phyloP scores from a whole-genome alignment of 768 basidiomycete genomes.

The Podaxis sp. region DNA sequence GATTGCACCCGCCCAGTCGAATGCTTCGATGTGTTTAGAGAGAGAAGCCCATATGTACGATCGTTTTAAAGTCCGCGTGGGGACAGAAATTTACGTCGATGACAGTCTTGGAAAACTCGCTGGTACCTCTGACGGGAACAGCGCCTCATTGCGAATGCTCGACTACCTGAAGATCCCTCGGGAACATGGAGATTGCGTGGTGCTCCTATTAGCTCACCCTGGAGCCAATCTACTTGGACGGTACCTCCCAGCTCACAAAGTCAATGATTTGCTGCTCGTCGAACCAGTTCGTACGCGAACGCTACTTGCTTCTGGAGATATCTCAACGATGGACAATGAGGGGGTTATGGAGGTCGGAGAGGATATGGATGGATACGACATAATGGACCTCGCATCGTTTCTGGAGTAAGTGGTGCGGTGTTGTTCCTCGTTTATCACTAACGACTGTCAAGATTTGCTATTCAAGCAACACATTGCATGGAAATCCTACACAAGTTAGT shows the following conservation, averaged over 20 bases:
- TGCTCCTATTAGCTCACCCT: slow-evolving; percentile 70
- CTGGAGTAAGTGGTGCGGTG: slow-evolving; percentile 50
- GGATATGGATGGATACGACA: slow-evolving; percentile 59
- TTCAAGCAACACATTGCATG: slow-evolving; percentile 72
- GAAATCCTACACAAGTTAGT: slow-evolving; percentile 62
- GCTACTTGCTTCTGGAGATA: slow-evolving; percentile 39
- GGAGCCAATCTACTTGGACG: slow-evolving; percentile 67
- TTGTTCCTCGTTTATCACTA: not conserved
- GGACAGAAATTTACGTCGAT: not conserved
- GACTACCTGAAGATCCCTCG: slow-evolving; percentile 70
- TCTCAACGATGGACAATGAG: slow-evolving; percentile 44
- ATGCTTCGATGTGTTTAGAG: slow-evolving; percentile 71
- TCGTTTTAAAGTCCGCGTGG: not conserved
- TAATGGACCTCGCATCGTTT: slow-evolving; percentile 78
- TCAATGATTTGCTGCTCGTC: slow-evolving; percentile 66
- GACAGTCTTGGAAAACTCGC: slow-evolving; percentile 52
- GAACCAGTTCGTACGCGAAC: slow-evolving; percentile 47
- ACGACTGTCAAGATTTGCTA: slow-evolving; percentile 54
- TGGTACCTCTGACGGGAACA: slow-evolving; percentile 48
- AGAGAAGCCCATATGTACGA: slow-evolving; percentile 71
- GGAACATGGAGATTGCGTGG: slow-evolving; percentile 64
- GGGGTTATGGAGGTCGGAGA: slow-evolving; percentile 48
- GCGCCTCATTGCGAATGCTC: slow-evolving; percentile 54
- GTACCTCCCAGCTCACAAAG: slow-evolving; percentile 66
- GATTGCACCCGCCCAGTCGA: slow-evolving; percentile 70